A percentile compares a stretch with the other conserved stretches of the same genome.
Evolutionary conservation across 2,329 filamentous ascomycete species (phyloP).

Genomic region (Calonectria naviculata): DNA sequence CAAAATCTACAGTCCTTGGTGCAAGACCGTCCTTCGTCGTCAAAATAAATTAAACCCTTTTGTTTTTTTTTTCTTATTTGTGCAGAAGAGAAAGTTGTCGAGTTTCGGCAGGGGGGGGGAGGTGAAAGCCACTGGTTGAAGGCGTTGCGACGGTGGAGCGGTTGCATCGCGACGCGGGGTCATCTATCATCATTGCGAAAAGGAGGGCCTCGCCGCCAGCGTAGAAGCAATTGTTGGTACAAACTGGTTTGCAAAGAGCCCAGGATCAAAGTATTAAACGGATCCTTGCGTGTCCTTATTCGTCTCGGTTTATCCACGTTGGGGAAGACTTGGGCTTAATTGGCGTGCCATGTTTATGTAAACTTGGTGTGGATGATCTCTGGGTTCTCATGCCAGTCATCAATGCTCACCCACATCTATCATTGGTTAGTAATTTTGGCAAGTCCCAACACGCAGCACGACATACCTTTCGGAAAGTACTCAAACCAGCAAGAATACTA

Average conservation of each 20-base stretch:
- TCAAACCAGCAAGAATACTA: conserved; percentile 94
- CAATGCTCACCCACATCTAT: conserved; percentile 99
- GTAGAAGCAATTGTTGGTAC: conserved; percentile 19
- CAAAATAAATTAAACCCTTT: conserved; percentile 8
- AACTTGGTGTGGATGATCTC: conserved; percentile 99
- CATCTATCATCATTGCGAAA: conserved; percentile 26
- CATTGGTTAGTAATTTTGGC: conserved; percentile 27
- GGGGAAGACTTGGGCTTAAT: conserved; percentile 16
- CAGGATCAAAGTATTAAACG: conserved; percentile 7
- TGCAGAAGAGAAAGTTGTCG: conserved; percentile 11
- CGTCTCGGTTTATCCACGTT: conserved; percentile 25
- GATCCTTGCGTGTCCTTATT: conserved; percentile 19
- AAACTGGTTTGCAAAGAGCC: conserved; percentile 23
- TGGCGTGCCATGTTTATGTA: conserved; percentile 64
- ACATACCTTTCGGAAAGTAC: conserved; percentile 96
- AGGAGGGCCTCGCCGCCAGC: conserved; percentile 16
- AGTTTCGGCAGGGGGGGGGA: neutral
- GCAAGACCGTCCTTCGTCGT: conserved; percentile 14
- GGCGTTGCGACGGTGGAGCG: neutral
- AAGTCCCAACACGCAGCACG: neutral
- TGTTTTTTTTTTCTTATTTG: conserved; percentile 10
- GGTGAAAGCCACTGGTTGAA: neutral
- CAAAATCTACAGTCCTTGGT: conserved; percentile 13
- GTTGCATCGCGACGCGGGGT: conserved; percentile 14
- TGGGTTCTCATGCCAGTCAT: conserved; percentile 99